These are phyloP conservation scores for Cardamine occulta DNA, from an alignment of 345 rosid genomes.

Conservation along the genomic window DNA sequence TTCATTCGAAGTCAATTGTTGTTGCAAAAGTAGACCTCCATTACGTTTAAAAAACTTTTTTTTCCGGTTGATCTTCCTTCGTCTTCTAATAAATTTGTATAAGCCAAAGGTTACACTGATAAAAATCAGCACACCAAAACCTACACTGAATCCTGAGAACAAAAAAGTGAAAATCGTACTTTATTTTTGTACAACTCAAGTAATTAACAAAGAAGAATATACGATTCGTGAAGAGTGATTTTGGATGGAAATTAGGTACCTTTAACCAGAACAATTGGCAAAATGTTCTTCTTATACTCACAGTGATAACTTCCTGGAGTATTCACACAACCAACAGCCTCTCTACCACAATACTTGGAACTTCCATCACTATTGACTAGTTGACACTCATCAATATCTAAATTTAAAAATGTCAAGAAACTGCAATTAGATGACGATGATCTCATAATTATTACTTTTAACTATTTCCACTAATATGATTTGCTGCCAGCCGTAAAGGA, in stretches of 20 bases:
- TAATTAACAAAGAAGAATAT: too few relatives aligned
- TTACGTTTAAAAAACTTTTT: slow-evolving; percentile 31
- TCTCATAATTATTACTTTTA: neutral
- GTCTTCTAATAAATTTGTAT: slow-evolving; percentile 7
- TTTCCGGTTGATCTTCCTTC: neutral
- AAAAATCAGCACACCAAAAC: slow-evolving; percentile 15
- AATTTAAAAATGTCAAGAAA: neutral
- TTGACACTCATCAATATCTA: slow-evolving; percentile 21
- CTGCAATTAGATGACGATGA: neutral
- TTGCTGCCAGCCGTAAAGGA: neutral
- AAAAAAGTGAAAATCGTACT: neutral
- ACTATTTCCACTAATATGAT: neutral
- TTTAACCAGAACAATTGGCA: neutral
- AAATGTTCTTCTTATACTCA: neutral
- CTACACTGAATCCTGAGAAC: neutral
- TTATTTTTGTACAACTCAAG: too few relatives aligned
- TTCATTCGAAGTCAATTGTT: slow-evolving; percentile 13
- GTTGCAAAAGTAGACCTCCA: slow-evolving; percentile 15
- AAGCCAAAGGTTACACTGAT: neutral
- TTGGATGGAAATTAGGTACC: neutral
- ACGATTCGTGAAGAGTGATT: neutral
- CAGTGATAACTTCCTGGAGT: neutral
- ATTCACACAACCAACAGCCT: neutral
- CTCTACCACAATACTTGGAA: neutral
- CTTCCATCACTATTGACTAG: too few relatives aligned